Evolutionary conservation across 495 filamentous ascomycete species (phyloP), one percentile per base, ranked within the genome.

Genomic region (Aspergillus conjunctus): DNA sequence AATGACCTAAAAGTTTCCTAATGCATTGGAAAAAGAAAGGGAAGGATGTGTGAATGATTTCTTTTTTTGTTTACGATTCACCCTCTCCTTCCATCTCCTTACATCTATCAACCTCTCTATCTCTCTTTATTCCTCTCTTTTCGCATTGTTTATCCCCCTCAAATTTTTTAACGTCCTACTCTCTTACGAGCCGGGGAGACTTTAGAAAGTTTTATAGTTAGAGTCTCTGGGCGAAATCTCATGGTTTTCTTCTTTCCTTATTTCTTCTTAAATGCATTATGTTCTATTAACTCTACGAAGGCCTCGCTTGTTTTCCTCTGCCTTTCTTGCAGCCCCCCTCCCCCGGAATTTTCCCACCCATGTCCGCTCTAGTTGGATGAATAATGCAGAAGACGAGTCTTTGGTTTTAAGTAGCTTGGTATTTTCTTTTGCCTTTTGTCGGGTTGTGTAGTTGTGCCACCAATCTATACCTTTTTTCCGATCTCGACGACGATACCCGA

Each of bases 221-320:
- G 49, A 49, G 59, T 63, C 58, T 59, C 56, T 61, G 48, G 10
- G 34, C 58, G 7, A 51, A 26, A 21, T 60, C 41, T 64, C 31
- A 67, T 59, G 65, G 51, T 54, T 56, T 26, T 26, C 26, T 26
- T 26, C 26, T 26, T 26, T 26, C 26, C 26, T 26, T 26, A 2
- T 26, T 2, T 26, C 5, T 64, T 49, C 48, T 37, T 45, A 63
- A 59, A 67, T 61, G 59, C 59, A 62, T 66, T 56, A 59, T 66
- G 59, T 63, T 54, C 48, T 54, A 49, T 48, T 66, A 66, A 26
- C 26, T 26, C 26, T 56, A 56, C 54, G 64, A 64, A 60, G 22
- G 18, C 22, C 56, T 59, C 43, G 51, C 12, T 10, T 32, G 12
- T 48, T 43, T 52, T 41, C 50, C 20, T 59, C 20, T n/a, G 4